These are phyloP conservation scores for Carpinus fangiana DNA, from an alignment of 306 rosid genomes.

Conservation along the genomic window DNA sequence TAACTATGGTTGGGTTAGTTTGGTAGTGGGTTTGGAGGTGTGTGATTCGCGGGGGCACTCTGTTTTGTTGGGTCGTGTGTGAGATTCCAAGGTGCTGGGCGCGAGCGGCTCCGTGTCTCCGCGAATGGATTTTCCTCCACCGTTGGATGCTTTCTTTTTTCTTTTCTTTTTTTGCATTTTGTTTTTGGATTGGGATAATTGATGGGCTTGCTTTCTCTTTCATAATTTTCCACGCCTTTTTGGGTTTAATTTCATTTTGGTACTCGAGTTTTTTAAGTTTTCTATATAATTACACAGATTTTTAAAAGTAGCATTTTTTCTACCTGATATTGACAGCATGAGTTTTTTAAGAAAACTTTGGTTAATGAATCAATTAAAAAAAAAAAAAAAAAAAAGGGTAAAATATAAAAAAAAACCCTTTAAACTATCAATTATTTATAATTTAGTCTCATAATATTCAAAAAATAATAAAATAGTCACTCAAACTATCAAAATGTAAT, in stretches of 20 bases:
- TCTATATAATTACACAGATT: too few relatives aligned
- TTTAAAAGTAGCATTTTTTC: too few relatives aligned
- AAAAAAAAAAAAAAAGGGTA: too few relatives aligned
- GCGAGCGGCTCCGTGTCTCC: conserved; percentile 99
- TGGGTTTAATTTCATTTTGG: not conserved
- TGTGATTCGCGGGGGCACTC: not conserved
- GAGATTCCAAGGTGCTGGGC: conserved; percentile 90
- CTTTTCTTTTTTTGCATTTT: not conserved
- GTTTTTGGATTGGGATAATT: not conserved
- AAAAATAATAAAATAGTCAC: too few relatives aligned
- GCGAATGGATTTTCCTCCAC: conserved; percentile 85
- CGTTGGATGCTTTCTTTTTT: conserved; percentile 59
- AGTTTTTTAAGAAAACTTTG: too few relatives aligned
- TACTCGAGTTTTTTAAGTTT: too few relatives aligned
- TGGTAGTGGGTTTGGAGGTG: conserved; percentile 5
- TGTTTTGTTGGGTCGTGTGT: conserved; percentile 17
- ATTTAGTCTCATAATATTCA: too few relatives aligned
- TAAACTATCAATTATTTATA: too few relatives aligned
- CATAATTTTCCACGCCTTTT: not conserved
- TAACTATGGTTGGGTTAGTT: conserved; percentile 50
- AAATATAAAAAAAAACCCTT: too few relatives aligned
- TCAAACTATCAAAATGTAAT: too few relatives aligned
- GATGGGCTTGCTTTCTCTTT: conserved; percentile 36
- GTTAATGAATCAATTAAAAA: too few relatives aligned
- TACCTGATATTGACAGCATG: too few relatives aligned